A percentile compares a stretch with the other conserved stretches of the same genome.
Conservation (phyloP, 495 filamentous ascomycete species). For the Chaetomium tenue region DNA sequence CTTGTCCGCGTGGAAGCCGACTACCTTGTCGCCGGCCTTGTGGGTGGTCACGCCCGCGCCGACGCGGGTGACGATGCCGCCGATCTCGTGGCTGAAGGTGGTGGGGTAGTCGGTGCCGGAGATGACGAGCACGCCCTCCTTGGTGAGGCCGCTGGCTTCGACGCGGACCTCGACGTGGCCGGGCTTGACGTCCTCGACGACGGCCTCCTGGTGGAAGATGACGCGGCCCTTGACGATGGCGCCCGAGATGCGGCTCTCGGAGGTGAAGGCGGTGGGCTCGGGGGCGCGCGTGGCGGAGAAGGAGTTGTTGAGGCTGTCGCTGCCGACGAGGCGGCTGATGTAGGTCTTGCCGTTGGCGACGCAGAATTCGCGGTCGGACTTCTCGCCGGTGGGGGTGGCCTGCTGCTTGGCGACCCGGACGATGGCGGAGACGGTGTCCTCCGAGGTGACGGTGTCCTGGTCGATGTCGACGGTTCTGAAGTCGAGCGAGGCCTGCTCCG, state of each 20-base stretch:
- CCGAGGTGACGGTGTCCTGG: background rate
- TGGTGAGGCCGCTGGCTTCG: slow-evolving; percentile 24
- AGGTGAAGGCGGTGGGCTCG: background rate
- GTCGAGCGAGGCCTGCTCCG: background rate
- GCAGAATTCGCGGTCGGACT: background rate
- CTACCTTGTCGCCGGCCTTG: background rate
- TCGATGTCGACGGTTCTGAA: background rate
- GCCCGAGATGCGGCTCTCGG: background rate
- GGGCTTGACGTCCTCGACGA: slow-evolving; percentile 19
- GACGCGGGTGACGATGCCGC: slow-evolving; percentile 23
- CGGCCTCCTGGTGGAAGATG: background rate
- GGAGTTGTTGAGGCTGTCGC: background rate
- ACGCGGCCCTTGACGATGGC: background rate
- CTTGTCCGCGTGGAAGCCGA: background rate
- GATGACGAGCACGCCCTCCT: slow-evolving; percentile 28
- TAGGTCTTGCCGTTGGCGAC: background rate
- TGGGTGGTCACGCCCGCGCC: slow-evolving; percentile 20
- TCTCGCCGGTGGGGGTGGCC: background rate
- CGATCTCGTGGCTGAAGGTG: slow-evolving; percentile 30
- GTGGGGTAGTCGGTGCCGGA: slow-evolving; percentile 28
- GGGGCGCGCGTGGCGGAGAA: background rate
- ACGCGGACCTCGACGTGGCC: slow-evolving; percentile 31
- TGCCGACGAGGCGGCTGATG: slow-evolving; percentile 1
- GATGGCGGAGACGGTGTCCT: background rate
- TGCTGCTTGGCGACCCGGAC: background rate